Evolutionary conservation across 2,329 filamentous ascomycete species (phyloP).

Genomic region (Aureobasidium mangrovei): DNA sequence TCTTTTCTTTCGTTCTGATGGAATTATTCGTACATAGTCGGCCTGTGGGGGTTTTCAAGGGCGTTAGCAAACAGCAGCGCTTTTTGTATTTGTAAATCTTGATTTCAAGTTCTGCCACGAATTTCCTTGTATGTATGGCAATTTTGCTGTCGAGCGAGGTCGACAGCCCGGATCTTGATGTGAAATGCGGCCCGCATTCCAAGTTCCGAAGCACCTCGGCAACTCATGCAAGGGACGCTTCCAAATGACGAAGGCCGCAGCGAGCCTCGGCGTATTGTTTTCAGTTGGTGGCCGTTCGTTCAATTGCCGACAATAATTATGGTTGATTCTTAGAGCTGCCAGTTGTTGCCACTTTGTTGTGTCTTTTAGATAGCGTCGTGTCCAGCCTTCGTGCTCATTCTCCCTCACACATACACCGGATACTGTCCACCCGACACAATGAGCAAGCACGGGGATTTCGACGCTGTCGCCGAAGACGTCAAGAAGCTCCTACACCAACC

Average conservation of each 20-base stretch:
- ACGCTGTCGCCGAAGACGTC: constrained; percentile 19
- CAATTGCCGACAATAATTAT: background rate
- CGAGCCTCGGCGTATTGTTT: constrained; percentile 6
- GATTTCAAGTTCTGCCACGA: background rate
- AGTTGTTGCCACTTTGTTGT: background rate
- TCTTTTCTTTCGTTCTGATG: background rate
- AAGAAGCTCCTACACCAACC: constrained; percentile 37
- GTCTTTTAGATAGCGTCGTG: background rate
- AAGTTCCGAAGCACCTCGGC: too few relatives aligned
- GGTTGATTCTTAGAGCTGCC: background rate
- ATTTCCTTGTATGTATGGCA: too few relatives aligned
- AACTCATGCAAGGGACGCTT: background rate
- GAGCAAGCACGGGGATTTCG: constrained; percentile 18
- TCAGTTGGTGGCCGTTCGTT: background rate
- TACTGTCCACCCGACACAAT: background rate
- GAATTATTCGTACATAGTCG: constrained; percentile 8
- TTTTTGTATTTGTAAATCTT: constrained; percentile 11
- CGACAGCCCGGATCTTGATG: too few relatives aligned
- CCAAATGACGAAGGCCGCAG: background rate
- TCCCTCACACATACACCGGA: background rate
- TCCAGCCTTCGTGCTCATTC: background rate
- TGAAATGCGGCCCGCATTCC: too few relatives aligned
- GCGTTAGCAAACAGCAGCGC: constrained; percentile 11
- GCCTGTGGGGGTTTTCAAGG: background rate
- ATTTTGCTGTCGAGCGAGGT: too few relatives aligned